Percentiles rank a stretch among this genome's conserved stretches.
These are phyloP conservation scores for Rhodotorula graminis DNA, from an alignment of 768 basidiomycete genomes.

Conservation along the genomic window DNA sequence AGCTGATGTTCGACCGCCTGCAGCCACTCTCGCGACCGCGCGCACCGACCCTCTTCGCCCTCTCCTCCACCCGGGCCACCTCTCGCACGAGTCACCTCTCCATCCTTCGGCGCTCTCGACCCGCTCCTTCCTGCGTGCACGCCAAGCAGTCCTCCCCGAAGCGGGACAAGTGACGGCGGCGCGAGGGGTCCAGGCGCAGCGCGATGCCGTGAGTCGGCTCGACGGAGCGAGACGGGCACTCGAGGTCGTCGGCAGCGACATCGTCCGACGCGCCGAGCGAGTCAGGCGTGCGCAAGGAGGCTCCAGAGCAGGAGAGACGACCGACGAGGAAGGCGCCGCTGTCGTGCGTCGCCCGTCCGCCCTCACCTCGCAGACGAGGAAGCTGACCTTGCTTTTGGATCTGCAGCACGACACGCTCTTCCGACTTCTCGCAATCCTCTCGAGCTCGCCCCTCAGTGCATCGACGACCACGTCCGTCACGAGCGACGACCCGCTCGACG, in stretches of 20 bases:
- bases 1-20: not conserved
- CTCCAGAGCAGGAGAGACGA: not conserved
- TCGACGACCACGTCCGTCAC: not conserved
- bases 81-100: not conserved
- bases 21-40: not conserved
- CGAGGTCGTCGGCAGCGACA: not conserved
- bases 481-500: not conserved
- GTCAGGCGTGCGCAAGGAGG: not conserved
- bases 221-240: not conserved
- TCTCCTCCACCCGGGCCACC: not conserved
- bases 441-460: not conserved
- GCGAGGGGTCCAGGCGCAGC: not conserved
- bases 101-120: not conserved
- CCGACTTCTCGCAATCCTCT: not conserved
- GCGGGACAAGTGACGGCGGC: not conserved
- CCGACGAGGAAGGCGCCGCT: not conserved
- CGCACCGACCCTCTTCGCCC: not conserved
- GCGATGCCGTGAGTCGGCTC: not conserved
- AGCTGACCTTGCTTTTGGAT: not conserved
- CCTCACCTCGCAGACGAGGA: not conserved
- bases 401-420: not conserved
- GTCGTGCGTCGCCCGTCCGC: not conserved
- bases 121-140: not conserved
- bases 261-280: not conserved
- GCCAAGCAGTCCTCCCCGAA: slow-evolving; percentile 1